Percentiles rank a stretch among this genome's conserved stretches.
These are phyloP conservation scores for Termitomyces sp. DNA, from an alignment of 768 basidiomycete species.

Conservation along the genomic window DNA sequence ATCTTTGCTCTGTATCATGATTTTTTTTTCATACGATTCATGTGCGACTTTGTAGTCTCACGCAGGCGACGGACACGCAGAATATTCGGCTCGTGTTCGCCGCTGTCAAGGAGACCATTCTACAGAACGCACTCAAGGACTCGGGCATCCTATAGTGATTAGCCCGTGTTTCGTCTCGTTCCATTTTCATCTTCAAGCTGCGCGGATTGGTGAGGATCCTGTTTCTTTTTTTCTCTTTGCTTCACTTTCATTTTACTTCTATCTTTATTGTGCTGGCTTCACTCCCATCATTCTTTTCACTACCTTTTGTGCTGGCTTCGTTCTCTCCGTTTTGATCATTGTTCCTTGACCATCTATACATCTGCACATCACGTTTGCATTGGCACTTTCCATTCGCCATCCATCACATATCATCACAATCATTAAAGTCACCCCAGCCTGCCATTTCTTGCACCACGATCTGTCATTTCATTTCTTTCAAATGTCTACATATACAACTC, in stretches of 20 bases:
- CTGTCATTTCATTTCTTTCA: not conserved
- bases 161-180: not conserved
- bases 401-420: not conserved
- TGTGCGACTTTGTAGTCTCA: conserved; percentile 5
- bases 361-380: not conserved
- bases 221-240: not conserved
- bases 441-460: not conserved
- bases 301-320: not conserved
- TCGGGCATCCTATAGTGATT: conserved; percentile 11
- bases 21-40: not conserved
- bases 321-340: not conserved
- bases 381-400: not conserved
- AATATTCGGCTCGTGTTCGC: conserved; percentile 15
- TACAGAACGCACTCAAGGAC: conserved; percentile 16
- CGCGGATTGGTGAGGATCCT: conserved; percentile 1
- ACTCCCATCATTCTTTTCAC: not conserved
- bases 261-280: not conserved
- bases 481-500: not conserved
- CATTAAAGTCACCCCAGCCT: not conserved
- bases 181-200: not conserved
- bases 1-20: not conserved
- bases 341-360: not conserved
- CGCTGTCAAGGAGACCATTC: conserved; percentile 15
- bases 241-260: not conserved
- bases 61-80: conserved; percentile 16